These are phyloP conservation scores for Colletotrichum plurivorum DNA, from an alignment of 2,329 filamentous ascomycete species.

Conservation along the genomic window DNA sequence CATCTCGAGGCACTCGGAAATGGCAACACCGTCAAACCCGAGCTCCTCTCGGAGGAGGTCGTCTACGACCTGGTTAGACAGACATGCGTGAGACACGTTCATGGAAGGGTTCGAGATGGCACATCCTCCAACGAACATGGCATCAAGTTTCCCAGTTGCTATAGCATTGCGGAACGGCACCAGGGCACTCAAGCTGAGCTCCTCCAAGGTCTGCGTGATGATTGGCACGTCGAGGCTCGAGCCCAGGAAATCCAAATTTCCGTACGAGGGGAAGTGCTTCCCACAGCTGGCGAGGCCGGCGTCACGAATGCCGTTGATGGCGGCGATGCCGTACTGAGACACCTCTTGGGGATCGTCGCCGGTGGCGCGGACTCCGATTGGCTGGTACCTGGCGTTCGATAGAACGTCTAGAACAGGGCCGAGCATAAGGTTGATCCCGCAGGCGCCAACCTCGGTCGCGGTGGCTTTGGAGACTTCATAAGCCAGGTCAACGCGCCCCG, in stretches of 20 bases:
- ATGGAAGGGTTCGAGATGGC: conserved; percentile 92
- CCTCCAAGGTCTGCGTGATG: conserved; percentile 94
- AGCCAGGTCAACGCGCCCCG: conserved; percentile 85
- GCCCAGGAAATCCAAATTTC: conserved; percentile 92
- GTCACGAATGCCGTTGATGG: conserved; percentile 93
- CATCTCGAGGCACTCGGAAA: conserved; percentile 97
- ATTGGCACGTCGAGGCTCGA: conserved; percentile 94
- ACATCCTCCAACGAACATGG: conserved; percentile 96
- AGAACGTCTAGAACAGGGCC: conserved; percentile 94
- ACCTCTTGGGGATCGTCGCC: conserved; percentile 97
- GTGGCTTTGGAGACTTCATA: conserved; percentile 95
- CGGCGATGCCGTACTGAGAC: conserved; percentile 90
- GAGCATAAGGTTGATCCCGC: conserved; percentile 95
- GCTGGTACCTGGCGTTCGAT: conserved; percentile 92
- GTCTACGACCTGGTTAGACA: conserved; percentile 94
- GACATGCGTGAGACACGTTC: conserved; percentile 94
- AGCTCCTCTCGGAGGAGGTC: conserved; percentile 90
- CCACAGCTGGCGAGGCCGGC: conserved; percentile 91
- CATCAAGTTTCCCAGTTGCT: conserved; percentile 83
- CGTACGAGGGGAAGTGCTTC: conserved; percentile 97
- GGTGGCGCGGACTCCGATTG: conserved; percentile 88
- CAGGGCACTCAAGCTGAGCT: conserved; percentile 90
- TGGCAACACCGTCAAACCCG: conserved; percentile 90
- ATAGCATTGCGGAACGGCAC: conserved; percentile 95
- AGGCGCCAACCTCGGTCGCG: conserved; percentile 90